Percentiles rank a stretch among this genome's conserved stretches.
Conservation (phyloP, 2,329 filamentous ascomycete genomes). For the Colletotrichum sp. region DNA sequence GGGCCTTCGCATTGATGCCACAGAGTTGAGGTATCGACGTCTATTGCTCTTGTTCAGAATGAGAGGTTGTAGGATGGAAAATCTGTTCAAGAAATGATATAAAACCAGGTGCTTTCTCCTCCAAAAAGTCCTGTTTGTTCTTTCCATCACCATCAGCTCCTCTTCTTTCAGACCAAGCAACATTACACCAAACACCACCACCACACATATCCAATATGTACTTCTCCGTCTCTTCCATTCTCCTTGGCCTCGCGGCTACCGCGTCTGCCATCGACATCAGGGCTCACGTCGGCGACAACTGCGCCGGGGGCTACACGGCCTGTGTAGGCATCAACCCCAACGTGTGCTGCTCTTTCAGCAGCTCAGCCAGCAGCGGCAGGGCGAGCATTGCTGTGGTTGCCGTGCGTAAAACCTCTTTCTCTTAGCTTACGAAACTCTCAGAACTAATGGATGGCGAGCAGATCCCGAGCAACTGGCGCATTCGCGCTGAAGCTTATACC, state of each 20-base stretch:
- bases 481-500: neutral
- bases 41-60: neutral
- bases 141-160: neutral
- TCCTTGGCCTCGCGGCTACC: neutral
- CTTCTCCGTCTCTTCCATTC: neutral
- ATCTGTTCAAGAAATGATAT: neutral
- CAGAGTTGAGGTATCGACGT: neutral
- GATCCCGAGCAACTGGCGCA: constrained; percentile 13
- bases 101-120: neutral
- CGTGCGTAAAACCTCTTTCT: neutral
- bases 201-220: neutral
- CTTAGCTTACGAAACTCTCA: neutral
- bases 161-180: neutral
- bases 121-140: neutral
- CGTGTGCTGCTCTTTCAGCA: constrained; percentile 7
- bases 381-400: neutral
- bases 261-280: constrained; percentile 6
- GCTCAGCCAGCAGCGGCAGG: neutral
- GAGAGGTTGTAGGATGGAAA: neutral
- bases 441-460: neutral
- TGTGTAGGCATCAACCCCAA: constrained; percentile 8
- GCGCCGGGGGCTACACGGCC: neutral
- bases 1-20: neutral
- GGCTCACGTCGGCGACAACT: neutral
- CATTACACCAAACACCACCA: neutral